A percentile compares a stretch with the other conserved stretches of the same genome.
Evolutionary conservation across 768 basidiomycete species (phyloP).

Genomic region (Cyclocybe aegerita): DNA sequence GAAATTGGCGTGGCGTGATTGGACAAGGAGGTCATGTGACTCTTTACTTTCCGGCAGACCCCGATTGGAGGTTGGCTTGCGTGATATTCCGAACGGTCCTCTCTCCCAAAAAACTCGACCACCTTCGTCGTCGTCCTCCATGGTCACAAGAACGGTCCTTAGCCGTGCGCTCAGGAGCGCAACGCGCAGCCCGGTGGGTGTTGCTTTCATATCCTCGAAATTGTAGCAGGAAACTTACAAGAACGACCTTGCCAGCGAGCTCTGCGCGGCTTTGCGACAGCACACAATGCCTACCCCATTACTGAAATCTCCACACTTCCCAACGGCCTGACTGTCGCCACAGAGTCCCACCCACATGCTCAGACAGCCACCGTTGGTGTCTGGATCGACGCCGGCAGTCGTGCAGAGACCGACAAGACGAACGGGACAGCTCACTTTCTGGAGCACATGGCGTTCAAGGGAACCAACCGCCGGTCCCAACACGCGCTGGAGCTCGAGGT

Average conservation of each 20-base stretch:
- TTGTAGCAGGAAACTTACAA: constrained; percentile 2
- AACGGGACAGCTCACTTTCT: constrained; percentile 98
- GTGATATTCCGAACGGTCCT: constrained; percentile 31
- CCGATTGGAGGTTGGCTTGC: constrained; percentile 21
- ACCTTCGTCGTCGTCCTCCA: constrained; percentile 20
- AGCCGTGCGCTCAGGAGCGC: constrained; percentile 41
- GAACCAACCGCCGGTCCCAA: constrained; percentile 85
- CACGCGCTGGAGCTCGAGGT: constrained; percentile 94
- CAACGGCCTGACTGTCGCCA: constrained; percentile 95
- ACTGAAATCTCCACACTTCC: constrained; percentile 91
- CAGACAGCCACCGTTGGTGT: constrained; percentile 99
- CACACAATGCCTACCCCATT: constrained; percentile 60
- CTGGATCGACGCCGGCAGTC: constrained; percentile 98
- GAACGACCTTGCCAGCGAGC: constrained; percentile 36
- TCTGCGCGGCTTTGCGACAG: constrained; percentile 74
- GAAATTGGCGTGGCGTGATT: no score
- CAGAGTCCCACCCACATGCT: constrained; percentile 84
- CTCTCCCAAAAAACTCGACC: constrained; percentile 29
- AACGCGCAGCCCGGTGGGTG: constrained; percentile 38
- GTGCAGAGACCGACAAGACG: constrained; percentile 93
- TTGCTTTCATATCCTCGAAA: not conserved
- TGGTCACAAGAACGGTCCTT: constrained; percentile 43
- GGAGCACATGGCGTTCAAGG: constrained; percentile 98
- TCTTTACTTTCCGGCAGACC: constrained; percentile 21
- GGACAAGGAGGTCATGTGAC: no score